Percentiles rank a stretch among this genome's conserved stretches.
These are phyloP conservation scores for Silene coronaria DNA, from an alignment of 179 eudicot species.

Conservation along the genomic window DNA sequence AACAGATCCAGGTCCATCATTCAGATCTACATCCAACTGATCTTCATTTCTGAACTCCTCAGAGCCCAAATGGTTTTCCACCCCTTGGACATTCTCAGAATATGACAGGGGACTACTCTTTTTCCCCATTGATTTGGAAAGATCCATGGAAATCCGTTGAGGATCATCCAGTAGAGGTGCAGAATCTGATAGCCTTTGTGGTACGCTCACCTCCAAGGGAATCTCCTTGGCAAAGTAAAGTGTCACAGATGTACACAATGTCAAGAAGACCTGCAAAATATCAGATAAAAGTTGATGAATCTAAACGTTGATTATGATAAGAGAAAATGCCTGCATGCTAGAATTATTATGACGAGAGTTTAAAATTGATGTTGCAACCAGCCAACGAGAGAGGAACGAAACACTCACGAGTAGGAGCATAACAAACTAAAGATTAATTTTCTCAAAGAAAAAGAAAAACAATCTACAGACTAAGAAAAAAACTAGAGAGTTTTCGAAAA, in stretches of 20 bases:
- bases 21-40: slow-evolving; percentile 38
- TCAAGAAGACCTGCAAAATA: slow-evolving; percentile 58
- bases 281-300: slow-evolving; percentile 8
- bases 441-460: too few species aligned
- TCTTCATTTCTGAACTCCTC: slow-evolving; percentile 33
- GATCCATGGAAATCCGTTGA: slow-evolving; percentile 35
- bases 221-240: slow-evolving; percentile 87
- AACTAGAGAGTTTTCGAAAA: not conserved
- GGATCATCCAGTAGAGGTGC: slow-evolving; percentile 65
- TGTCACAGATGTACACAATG: slow-evolving; percentile 75
- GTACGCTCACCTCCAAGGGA: slow-evolving; percentile 43
- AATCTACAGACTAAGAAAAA: not conserved
- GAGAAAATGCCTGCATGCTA: not conserved
- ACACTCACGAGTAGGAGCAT: not conserved
- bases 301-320: not conserved
- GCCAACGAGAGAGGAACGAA: not conserved
- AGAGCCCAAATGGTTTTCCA: slow-evolving; percentile 23
- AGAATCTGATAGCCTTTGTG: slow-evolving; percentile 57
- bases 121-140: slow-evolving; percentile 40
- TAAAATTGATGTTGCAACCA: not conserved
- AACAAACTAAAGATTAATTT: too few species aligned
- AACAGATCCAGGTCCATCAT: slow-evolving; percentile 75
- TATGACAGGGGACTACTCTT: slow-evolving; percentile 26
- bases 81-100: slow-evolving; percentile 23
- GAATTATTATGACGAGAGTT: not conserved